These are phyloP conservation scores for Sapria himalayana DNA, from an alignment of 345 rosid genomes.

Conservation along the genomic window DNA sequence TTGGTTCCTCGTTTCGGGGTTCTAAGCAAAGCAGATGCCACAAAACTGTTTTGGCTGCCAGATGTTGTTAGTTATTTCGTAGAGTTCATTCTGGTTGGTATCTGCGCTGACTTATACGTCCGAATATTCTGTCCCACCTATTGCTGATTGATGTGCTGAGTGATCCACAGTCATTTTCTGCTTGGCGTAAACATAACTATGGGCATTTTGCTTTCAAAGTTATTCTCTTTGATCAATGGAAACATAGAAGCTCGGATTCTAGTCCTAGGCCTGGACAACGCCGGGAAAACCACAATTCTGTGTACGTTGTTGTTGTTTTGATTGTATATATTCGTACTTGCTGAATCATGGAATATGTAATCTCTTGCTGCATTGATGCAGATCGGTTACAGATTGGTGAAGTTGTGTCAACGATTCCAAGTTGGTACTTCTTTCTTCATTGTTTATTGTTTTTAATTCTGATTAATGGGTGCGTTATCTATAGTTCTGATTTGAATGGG, in stretches of 20 bases:
- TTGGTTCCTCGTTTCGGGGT: no score
- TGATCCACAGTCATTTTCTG: no score
- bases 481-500: background rate
- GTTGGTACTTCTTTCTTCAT: slow-evolving; percentile 21
- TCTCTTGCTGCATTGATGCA: slow-evolving; percentile 15
- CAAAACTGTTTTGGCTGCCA: no score
- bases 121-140: no score
- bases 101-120: no score
- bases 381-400: slow-evolving; percentile 99
- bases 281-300: slow-evolving; percentile 76
- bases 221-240: slow-evolving; percentile 63
- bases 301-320: slow-evolving; percentile 20
- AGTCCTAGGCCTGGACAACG: slow-evolving; percentile 84
- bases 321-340: no score
- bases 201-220: slow-evolving; percentile 57
- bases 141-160: no score
- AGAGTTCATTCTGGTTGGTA: no score
- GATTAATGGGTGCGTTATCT: background rate
- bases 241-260: slow-evolving; percentile 76
- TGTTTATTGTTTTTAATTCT: background rate
- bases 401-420: slow-evolving; percentile 91
- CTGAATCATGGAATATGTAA: no score
- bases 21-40: no score
- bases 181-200: no score
- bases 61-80: no score